phyloP scores from a whole-genome alignment of 257 asterid species.

The Solanum medicagineum region DNA sequence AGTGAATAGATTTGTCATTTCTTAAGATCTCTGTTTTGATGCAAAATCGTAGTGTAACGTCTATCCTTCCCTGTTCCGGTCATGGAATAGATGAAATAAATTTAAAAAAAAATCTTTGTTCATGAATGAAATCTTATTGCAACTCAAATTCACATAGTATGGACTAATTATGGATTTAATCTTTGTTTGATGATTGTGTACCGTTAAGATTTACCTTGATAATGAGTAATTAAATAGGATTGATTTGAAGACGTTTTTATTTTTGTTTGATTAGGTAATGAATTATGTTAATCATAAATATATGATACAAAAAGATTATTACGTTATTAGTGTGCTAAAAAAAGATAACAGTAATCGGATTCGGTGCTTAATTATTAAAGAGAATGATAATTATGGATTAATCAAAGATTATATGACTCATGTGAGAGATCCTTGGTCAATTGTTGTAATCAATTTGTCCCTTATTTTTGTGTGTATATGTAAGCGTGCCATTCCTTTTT shows the following conservation, averaged over 20 bases:
- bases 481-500: not conserved
- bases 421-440: not conserved
- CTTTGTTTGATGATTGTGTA: not conserved
- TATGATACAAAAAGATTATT: not conserved
- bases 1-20: too few species aligned
- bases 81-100: too few species aligned
- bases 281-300: not conserved
- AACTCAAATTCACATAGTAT: too few species aligned
- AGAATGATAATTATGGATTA: not conserved
- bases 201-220: not conserved
- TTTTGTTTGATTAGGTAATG: not conserved
- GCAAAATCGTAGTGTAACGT: too few species aligned
- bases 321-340: not conserved
- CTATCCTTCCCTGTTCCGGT: too few species aligned
- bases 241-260: not conserved
- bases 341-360: not conserved
- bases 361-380: not conserved
- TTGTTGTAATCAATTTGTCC: not conserved
- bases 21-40: too few species aligned
- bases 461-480: not conserved
- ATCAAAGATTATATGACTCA: not conserved
- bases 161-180: not conserved
- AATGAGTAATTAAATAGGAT: not conserved
- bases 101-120: too few species aligned
- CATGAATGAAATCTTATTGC: too few species aligned